Evolutionary conservation across 2,329 filamentous ascomycete genomes (phyloP).

Genomic region (Ophiostoma sp.): DNA sequence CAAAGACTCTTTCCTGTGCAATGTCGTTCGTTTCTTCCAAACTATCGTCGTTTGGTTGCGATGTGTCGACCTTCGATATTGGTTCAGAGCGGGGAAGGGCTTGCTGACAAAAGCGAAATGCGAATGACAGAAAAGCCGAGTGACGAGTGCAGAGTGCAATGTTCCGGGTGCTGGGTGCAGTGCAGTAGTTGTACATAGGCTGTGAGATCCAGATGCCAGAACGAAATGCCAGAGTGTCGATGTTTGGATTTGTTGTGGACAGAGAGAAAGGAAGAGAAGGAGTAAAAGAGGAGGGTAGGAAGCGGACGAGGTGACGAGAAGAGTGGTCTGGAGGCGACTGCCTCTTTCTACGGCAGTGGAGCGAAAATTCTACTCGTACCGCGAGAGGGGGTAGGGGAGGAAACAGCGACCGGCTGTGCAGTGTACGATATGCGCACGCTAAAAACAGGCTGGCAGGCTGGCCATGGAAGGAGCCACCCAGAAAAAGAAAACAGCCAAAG

Average conservation of each 20-base stretch:
- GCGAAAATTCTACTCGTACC: conserved; percentile 23
- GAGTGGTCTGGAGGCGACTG: conserved; percentile 15
- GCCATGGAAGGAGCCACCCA: conserved; percentile 5
- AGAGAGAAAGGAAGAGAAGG: neutral
- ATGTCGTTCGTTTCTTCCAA: neutral
- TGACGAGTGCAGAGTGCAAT: neutral
- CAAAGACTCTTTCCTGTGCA: neutral
- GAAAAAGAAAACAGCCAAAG: neutral
- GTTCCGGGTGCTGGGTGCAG: neutral
- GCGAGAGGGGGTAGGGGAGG: conserved; percentile 2
- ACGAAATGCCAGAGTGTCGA: neutral
- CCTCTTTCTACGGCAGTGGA: conserved; percentile 14
- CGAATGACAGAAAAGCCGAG: neutral
- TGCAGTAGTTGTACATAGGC: neutral
- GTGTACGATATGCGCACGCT: neutral
- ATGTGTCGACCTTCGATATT: neutral
- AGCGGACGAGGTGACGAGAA: conserved; percentile 3
- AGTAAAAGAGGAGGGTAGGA: neutral
- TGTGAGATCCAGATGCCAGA: conserved; percentile 3
- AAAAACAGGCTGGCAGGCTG: neutral
- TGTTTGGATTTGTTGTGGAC: neutral
- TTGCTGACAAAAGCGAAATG: conserved; percentile 9
- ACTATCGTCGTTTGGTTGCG: neutral
- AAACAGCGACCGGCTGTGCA: neutral
- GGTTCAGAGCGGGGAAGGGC: conserved; percentile 3